Evolutionary conservation across 2,329 filamentous ascomycete species (phyloP), one percentile per base, ranked within the genome.

Genomic region (Trichocomaceae sp.): DNA sequence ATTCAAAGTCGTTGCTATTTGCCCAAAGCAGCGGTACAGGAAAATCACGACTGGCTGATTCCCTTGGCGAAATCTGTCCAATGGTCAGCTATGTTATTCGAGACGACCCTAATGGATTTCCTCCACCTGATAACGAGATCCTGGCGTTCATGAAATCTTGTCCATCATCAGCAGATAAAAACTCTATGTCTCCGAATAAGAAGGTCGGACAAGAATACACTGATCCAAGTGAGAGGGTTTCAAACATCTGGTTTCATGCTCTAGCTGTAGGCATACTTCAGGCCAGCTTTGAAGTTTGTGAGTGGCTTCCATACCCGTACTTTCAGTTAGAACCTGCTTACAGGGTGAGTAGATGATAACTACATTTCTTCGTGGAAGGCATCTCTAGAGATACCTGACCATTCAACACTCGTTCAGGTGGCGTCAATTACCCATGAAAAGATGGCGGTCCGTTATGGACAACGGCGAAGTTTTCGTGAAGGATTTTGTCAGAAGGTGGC

Each of bases 11-110:
- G 15, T 17, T 51, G 10, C 5, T 51, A 26, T 51, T 51, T 20
- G 33, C 41, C 33, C 48, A 42, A 23, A 41, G 31, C 26, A 51
- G 48, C 20, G 48, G 48, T 13, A 20, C 47, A 10, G 47, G 47
- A n/a, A 49, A 49, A 20, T 49, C 47, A 17, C 47, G 47, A 12
- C 47, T 49, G 12, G 47, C 47, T n/a, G 47, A 49, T 35, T 10
- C 47, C 8, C n/a, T 20, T 37, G 47, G 47, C 13, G 26, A 49
- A 42, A 23, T 20, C 7, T 51, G 48, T 26, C 48, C 33, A 10
- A 42, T 51, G 17, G 20, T 51, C 31, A 42, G 17, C 20, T 51
- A 37, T 22, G 20, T 41, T 20, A 33, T 51, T 13, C 31, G 48
- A 15, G 35, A 51, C 15, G 33, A 39, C 7, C 13, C 12, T 10